phyloP scores from a whole-genome alignment of 1,139 yeast species.

The Petasospora rhodanensis region DNA sequence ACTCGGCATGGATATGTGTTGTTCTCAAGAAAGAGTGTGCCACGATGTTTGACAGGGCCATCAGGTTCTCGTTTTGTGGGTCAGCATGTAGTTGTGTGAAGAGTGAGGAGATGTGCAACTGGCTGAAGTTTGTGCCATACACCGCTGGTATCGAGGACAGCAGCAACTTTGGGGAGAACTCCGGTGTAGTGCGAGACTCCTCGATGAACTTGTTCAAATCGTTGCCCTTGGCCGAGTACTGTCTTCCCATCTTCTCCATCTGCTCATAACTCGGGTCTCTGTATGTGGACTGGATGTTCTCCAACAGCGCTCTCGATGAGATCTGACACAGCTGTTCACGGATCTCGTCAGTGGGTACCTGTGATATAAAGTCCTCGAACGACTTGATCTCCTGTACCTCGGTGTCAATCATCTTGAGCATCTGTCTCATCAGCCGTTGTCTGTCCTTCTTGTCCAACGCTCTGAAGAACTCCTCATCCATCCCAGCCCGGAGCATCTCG shows the following conservation, averaged over 20 bases:
- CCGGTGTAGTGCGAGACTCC: not conserved
- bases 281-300: not conserved
- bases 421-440: slow-evolving; percentile 1
- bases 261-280: slow-evolving; percentile 4
- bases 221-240: slow-evolving; percentile 1
- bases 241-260: slow-evolving; percentile 3
- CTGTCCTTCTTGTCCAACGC: slow-evolving; percentile 1
- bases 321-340: slow-evolving; percentile 1
- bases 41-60: slow-evolving; percentile 11
- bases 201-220: not conserved
- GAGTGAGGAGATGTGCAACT: slow-evolving; percentile 4
- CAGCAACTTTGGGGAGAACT: slow-evolving; percentile 9
- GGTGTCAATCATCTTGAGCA: slow-evolving; percentile 3
- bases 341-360: slow-evolving; percentile 6
- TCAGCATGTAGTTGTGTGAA: slow-evolving; percentile 5
- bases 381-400: slow-evolving; percentile 4
- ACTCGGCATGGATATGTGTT: slow-evolving; percentile 8
- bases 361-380: slow-evolving; percentile 7
- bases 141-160: slow-evolving; percentile 9
- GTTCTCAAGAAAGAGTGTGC: slow-evolving; percentile 8
- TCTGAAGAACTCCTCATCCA: slow-evolving; percentile 2
- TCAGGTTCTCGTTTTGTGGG: slow-evolving; percentile 16
- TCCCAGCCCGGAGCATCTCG: slow-evolving; percentile 3
- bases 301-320: slow-evolving; percentile 1
- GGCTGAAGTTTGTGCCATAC: slow-evolving; percentile 4